These are phyloP conservation scores for Penicillium antarcticum DNA, from an alignment of 495 filamentous ascomycete species.

Conservation along the genomic window DNA sequence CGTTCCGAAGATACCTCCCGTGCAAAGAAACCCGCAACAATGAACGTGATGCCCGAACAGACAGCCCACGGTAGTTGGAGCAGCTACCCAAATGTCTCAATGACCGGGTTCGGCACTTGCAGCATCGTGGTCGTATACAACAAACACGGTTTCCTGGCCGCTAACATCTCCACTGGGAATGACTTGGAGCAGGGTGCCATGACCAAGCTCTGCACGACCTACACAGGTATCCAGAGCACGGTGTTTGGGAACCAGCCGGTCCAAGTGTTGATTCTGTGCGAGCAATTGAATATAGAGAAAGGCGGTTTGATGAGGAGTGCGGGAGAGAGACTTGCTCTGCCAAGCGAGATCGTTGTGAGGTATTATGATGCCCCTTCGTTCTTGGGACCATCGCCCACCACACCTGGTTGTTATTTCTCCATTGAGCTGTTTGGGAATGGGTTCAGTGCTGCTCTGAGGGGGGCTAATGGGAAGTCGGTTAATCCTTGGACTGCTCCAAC, in stretches of 20 bases:
- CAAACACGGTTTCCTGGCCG: background rate
- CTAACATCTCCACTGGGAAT: background rate
- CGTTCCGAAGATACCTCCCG: too few relatives aligned
- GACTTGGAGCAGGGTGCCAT: background rate
- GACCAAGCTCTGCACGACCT: background rate
- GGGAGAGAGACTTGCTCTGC: background rate
- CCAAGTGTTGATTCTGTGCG: background rate
- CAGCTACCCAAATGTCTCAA: too few relatives aligned
- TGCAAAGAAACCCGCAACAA: background rate
- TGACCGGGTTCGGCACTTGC: background rate
- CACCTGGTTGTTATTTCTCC: too few relatives aligned
- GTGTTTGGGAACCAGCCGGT: background rate
- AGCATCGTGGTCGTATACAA: background rate
- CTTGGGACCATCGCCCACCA: background rate
- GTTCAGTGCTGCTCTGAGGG: too few relatives aligned
- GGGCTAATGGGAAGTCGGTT: background rate
- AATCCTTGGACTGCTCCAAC: background rate
- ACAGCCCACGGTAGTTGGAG: too few relatives aligned
- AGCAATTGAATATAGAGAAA: background rate
- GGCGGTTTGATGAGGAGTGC: background rate
- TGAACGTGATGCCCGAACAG: too few relatives aligned
- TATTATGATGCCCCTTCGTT: background rate
- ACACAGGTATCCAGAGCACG: background rate
- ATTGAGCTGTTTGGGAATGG: too few relatives aligned
- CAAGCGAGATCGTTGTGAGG: background rate